Evolutionary conservation across 352 stramenopile species (phyloP).

Genomic region (Globisporangium spinosum): DNA sequence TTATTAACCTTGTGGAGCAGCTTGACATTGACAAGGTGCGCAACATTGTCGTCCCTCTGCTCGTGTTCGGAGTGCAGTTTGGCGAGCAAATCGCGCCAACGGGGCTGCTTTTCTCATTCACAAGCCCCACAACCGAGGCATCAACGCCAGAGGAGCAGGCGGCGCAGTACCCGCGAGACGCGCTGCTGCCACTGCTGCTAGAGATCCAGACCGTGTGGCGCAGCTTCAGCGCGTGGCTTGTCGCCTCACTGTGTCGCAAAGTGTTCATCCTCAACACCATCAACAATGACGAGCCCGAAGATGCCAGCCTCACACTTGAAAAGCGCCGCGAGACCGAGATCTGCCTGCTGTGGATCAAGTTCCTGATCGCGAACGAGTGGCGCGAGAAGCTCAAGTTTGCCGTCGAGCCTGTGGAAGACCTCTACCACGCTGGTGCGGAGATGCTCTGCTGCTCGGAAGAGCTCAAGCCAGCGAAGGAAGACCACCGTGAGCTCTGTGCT

Average conservation of each 20-base stretch:
- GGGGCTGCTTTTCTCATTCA: slow-evolving; percentile 43
- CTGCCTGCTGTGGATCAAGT: slow-evolving; percentile 54
- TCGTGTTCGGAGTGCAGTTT: slow-evolving; percentile 59
- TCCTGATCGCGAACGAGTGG: slow-evolving; percentile 63
- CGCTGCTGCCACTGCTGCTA: slow-evolving; percentile 38
- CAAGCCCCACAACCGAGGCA: not conserved
- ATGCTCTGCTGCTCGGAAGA: slow-evolving; percentile 41
- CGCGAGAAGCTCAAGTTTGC: slow-evolving; percentile 60
- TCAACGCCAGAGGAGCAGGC: slow-evolving; percentile 9
- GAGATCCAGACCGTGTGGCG: slow-evolving; percentile 52
- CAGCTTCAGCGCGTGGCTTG: slow-evolving; percentile 46
- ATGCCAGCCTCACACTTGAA: not conserved
- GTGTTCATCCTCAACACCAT: slow-evolving; percentile 27
- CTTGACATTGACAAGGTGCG: slow-evolving; percentile 53
- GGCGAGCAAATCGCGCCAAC: slow-evolving; percentile 36
- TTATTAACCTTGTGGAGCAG: slow-evolving; percentile 2
- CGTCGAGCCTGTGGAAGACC: slow-evolving; percentile 49
- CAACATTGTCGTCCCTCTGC: slow-evolving; percentile 56
- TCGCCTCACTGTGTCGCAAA: slow-evolving; percentile 48
- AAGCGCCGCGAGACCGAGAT: slow-evolving; percentile 31
- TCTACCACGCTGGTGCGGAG: slow-evolving; percentile 54
- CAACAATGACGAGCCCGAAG: not conserved
- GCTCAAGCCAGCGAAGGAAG: slow-evolving; percentile 17
- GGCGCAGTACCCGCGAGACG: slow-evolving; percentile 28
- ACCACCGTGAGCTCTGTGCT: not conserved